These are phyloP conservation scores for Pseudogymnoascus destructans DNA, from an alignment of 2,329 filamentous ascomycete species.

Conservation along the genomic window DNA sequence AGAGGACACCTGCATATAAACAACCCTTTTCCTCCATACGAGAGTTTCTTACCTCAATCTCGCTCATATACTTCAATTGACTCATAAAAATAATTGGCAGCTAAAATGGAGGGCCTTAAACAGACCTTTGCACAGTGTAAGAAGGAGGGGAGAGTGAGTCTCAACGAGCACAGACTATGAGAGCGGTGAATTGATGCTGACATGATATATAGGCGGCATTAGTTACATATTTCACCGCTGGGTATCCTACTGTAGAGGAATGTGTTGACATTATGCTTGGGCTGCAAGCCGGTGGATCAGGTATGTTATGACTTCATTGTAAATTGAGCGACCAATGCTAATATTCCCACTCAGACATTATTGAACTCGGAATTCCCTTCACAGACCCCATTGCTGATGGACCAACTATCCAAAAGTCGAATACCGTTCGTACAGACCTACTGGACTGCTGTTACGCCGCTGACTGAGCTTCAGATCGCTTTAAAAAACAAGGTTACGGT, in stretches of 20 bases:
- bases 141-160: conserved; percentile 32
- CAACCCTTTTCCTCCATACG: background rate
- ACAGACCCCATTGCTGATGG: conserved; percentile 97
- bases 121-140: conserved; percentile 44
- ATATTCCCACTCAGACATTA: conserved; percentile 50
- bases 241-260: conserved; percentile 70
- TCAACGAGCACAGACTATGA: background rate
- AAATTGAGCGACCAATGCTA: conserved; percentile 4
- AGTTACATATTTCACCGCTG: conserved; percentile 92
- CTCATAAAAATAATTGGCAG: background rate
- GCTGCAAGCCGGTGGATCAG: conserved; percentile 85
- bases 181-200: conserved; percentile 10
- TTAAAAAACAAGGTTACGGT: conserved; percentile 83
- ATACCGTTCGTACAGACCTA: conserved; percentile 46
- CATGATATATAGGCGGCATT: conserved; percentile 40
- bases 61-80: conserved; percentile 15
- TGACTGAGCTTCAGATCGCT: conserved; percentile 39
- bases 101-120: conserved; percentile 36
- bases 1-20: conserved; percentile 8
- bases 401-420: conserved; percentile 89
- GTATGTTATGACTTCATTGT: conserved; percentile 34
- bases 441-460: conserved; percentile 8
- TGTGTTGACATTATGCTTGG: conserved; percentile 75
- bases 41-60: background rate
- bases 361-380: conserved; percentile 92